Evolutionary conservation across 1,139 yeast species (phyloP), one percentile per base, ranked within the genome.

Genomic region (Debaryomyces udenii): DNA sequence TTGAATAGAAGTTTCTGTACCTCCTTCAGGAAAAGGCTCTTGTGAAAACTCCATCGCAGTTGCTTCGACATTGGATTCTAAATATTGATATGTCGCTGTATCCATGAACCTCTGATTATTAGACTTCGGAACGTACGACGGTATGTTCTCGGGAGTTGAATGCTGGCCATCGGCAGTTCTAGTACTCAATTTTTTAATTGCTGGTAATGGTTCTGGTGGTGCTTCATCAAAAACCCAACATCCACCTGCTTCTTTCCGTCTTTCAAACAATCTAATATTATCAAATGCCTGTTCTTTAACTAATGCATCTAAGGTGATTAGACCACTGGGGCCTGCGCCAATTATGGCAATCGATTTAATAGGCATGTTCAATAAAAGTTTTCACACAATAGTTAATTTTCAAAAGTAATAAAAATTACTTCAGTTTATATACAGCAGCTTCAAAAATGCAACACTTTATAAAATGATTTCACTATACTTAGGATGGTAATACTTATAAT

Each of bases 311-410:
- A 83, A 70, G 6, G 78, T 59, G 1, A 80, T 83, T 4, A 82
- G 69, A 4, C 89, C 90, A 38, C 80, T 71, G 0, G 90, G 88
- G 1, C 91, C 91, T 6, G 79, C 86, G 2, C 91, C 90, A 29
- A 82, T 64, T 9, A 78, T 72, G 1, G 81, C 81, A 9, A 78
- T 62, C 16, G 59, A 56, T 39, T 60, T 56, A 37, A 64, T 55
- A 4, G 43, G 10, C 47, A 42, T 47, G 31, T 4, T 22, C 9
- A 6, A 13, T 20, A 7, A 20, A 20, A 20, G 7, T 20, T 20
- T 7, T 20, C 5, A 20, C 22, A 20, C 22, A 7, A 5, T 20
- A 20, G 7, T 20, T 20, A 6, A 7, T 20, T 20, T 20, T 20
- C 22, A 20, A 20, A 20, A 20, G 22, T 20, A 20, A 20, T 20